These are phyloP conservation scores for Corylus avellana DNA, from an alignment of 306 rosid species.

Conservation along the genomic window DNA sequence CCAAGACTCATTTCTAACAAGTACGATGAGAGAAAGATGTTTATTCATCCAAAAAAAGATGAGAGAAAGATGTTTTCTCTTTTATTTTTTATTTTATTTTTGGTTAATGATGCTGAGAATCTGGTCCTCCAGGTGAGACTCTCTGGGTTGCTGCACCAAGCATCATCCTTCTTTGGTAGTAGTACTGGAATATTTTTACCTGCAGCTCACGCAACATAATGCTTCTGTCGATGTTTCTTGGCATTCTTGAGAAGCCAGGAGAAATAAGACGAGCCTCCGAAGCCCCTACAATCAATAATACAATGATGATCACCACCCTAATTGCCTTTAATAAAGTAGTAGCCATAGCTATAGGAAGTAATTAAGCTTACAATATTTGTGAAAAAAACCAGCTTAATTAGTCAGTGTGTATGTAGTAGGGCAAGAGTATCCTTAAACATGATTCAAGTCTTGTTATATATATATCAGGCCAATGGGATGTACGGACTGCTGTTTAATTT, in stretches of 20 bases:
- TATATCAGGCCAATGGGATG: too few relatives aligned
- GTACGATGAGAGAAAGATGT: too few relatives aligned
- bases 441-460: too few relatives aligned
- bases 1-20: too few relatives aligned
- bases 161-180: conserved; percentile 1
- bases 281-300: not conserved
- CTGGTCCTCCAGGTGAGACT: conserved; percentile 46
- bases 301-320: not conserved
- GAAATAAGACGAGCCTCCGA: conserved; percentile 19
- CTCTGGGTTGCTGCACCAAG: not conserved
- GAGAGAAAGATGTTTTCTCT: too few relatives aligned
- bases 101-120: conserved; percentile 44
- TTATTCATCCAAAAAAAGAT: too few relatives aligned
- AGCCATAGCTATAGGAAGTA: not conserved
- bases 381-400: too few relatives aligned
- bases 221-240: not conserved
- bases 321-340: not conserved
- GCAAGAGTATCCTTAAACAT: too few relatives aligned
- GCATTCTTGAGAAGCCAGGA: conserved; percentile 5
- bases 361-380: too few relatives aligned
- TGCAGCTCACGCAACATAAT: conserved; percentile 1
- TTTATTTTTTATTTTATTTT: too few relatives aligned
- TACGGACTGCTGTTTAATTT: too few relatives aligned
- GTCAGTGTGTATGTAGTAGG: too few relatives aligned
- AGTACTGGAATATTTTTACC: not conserved